Evolutionary conservation across 371 early-diverging fungal species (phyloP).

Genomic region (Mucor indicus): DNA sequence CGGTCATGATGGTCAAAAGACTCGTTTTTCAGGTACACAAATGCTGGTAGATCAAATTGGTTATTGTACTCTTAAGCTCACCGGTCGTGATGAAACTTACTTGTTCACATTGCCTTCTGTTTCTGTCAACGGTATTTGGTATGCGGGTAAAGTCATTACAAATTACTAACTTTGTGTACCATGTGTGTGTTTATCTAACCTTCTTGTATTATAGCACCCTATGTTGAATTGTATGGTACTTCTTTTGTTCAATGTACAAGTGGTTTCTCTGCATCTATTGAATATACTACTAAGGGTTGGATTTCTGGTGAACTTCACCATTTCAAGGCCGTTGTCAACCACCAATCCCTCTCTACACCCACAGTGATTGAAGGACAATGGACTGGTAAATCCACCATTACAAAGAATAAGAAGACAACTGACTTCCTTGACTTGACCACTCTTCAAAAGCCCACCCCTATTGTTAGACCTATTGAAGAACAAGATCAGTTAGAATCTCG

Average conservation of each 20-base stretch:
- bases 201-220: conserved; percentile 65
- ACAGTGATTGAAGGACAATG: conserved; percentile 63
- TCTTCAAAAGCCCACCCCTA: conserved; percentile 39
- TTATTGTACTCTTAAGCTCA: conserved; percentile 60
- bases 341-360: conserved; percentile 27
- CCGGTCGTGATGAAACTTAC: conserved; percentile 61
- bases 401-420: conserved; percentile 41
- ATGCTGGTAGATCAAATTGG: conserved; percentile 81
- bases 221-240: conserved; percentile 72
- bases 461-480: conserved; percentile 51
- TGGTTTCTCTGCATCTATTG: conserved; percentile 66
- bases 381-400: conserved; percentile 60
- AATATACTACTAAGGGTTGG: conserved; percentile 76
- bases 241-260: conserved; percentile 66
- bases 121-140: conserved; percentile 76
- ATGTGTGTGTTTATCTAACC: background rate
- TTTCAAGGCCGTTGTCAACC: conserved; percentile 66
- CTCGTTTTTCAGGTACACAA: conserved; percentile 72
- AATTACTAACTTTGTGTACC: too few species aligned
- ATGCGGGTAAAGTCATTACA: conserved; percentile 67
- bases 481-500: conserved; percentile 71
- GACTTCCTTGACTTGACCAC: conserved; percentile 61
- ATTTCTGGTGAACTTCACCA: conserved; percentile 79
- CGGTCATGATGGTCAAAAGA: conserved; percentile 82
- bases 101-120: conserved; percentile 75